Evolutionary conservation across 169 alveolate species (phyloP).

Genomic region (Plasmodium gaboni): DNA sequence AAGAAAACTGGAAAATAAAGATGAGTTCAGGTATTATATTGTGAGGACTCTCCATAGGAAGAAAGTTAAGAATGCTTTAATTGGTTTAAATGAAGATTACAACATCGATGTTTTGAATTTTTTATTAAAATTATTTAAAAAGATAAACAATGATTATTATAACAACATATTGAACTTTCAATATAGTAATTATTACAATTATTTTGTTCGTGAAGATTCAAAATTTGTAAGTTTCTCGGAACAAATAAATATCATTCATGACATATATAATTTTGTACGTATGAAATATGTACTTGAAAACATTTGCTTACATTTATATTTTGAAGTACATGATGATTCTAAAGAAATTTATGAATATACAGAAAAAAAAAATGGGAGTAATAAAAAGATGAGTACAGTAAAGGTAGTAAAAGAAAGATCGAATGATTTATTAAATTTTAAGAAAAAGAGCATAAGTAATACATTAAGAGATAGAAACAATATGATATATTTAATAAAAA

Average conservation of each 20-base stretch:
- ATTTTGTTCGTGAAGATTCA: conserved; percentile 35
- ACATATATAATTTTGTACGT: conserved; percentile 54
- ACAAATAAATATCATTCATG: conserved; percentile 49
- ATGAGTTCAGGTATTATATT: conserved; percentile 40
- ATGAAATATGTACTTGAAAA: conserved; percentile 48
- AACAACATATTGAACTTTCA: conserved; percentile 31
- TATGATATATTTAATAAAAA: conserved; percentile 26
- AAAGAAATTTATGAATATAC: conserved; percentile 26
- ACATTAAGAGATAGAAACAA: conserved; percentile 24
- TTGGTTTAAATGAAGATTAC: conserved; percentile 37
- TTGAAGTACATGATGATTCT: conserved; percentile 16
- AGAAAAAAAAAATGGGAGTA: conserved; percentile 1
- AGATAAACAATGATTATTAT: conserved; percentile 69
- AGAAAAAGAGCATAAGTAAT: conserved; percentile 19
- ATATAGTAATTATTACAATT: conserved; percentile 39
- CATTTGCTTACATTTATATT: conserved; percentile 51
- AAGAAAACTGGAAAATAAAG: conserved; percentile 40
- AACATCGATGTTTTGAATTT: conserved; percentile 57
- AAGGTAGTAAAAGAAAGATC: conserved; percentile 32
- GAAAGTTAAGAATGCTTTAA: conserved; percentile 59
- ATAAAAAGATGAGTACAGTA: conserved; percentile 15
- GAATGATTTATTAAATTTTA: conserved; percentile 28
- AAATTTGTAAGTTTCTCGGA: conserved; percentile 52
- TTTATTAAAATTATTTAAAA: conserved; percentile 60
- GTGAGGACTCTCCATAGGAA: conserved; percentile 23